phyloP scores from a whole-genome alignment of 345 rosid genomes.

The Noccaea caerulescens region DNA sequence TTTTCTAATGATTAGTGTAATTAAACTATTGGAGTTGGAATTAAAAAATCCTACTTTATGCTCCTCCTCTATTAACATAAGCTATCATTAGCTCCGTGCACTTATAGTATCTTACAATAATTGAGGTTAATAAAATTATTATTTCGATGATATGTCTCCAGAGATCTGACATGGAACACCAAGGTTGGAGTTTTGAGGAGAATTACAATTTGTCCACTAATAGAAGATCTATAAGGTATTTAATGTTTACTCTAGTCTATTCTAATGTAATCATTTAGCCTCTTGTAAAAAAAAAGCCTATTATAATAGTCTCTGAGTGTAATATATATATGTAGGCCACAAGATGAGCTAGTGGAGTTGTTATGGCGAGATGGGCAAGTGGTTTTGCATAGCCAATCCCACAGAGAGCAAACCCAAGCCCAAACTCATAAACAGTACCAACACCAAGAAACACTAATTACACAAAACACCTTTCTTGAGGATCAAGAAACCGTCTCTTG shows the following conservation, averaged over 20 bases:
- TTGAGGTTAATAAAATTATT: not conserved
- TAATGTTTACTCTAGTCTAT: slow-evolving; percentile 4
- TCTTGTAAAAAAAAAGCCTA: not conserved
- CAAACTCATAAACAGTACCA: slow-evolving; percentile 19
- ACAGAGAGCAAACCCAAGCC: slow-evolving; percentile 41
- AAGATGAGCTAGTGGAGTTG: slow-evolving; percentile 68
- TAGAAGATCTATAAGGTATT: slow-evolving; percentile 53
- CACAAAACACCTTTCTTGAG: slow-evolving; percentile 40
- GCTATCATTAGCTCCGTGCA: slow-evolving; percentile 22
- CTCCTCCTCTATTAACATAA: slow-evolving; percentile 26
- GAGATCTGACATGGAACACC: slow-evolving; percentile 61
- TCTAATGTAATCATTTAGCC: not conserved
- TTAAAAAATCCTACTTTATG: slow-evolving; percentile 10
- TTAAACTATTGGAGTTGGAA: slow-evolving; percentile 19
- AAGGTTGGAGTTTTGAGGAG: slow-evolving; percentile 63
- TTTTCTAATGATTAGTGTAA: slow-evolving; percentile 33
- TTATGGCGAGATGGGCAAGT: slow-evolving; percentile 72
- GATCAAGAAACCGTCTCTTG: slow-evolving; percentile 70
- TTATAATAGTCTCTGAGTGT: slow-evolving; percentile 15
- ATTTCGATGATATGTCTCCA: slow-evolving; percentile 19
- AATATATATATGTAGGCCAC: slow-evolving; percentile 47
- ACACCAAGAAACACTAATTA: slow-evolving; percentile 17
- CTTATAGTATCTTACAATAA: slow-evolving; percentile 14
- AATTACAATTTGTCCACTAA: slow-evolving; percentile 48
- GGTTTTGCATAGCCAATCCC: slow-evolving; percentile 63